Evolutionary conservation across 2,329 filamentous ascomycete species (phyloP).

Genomic region (Ophiostoma quercus): DNA sequence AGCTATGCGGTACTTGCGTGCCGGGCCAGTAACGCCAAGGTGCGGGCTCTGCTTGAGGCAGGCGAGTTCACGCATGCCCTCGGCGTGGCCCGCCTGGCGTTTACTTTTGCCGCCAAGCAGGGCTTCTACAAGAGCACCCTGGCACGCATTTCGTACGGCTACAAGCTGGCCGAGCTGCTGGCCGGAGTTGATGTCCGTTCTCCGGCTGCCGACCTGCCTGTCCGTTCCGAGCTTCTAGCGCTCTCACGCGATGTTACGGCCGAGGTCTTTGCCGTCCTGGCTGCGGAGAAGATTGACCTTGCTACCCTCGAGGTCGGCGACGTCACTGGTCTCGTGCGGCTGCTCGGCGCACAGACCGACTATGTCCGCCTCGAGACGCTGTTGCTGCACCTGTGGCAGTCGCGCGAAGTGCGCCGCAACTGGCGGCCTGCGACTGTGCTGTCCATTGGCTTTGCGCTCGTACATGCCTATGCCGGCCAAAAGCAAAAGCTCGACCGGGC

Average conservation of each 20-base stretch:
- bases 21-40: slow-evolving; percentile 36
- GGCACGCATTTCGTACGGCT: slow-evolving; percentile 40
- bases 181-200: slow-evolving; percentile 38
- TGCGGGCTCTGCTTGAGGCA: slow-evolving; percentile 36
- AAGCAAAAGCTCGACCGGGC: slow-evolving; percentile 31
- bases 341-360: slow-evolving; percentile 46
- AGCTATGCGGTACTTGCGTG: slow-evolving; percentile 38
- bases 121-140: slow-evolving; percentile 38
- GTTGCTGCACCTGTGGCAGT: slow-evolving; percentile 34
- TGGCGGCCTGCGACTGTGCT: slow-evolving; percentile 33
- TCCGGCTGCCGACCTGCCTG: slow-evolving; percentile 34
- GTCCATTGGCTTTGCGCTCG: slow-evolving; percentile 32
- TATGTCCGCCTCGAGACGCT: slow-evolving; percentile 42
- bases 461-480: slow-evolving; percentile 34
- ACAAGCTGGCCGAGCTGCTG: slow-evolving; percentile 42
- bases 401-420: slow-evolving; percentile 35
- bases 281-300: slow-evolving; percentile 41
- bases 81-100: slow-evolving; percentile 41
- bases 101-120: slow-evolving; percentile 40
- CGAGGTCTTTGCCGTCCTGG: slow-evolving; percentile 41
- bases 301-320: slow-evolving; percentile 41
- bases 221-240: slow-evolving; percentile 35
- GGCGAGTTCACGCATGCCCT: slow-evolving; percentile 39
- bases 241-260: slow-evolving; percentile 39
- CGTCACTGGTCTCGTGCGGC: slow-evolving; percentile 41